These are phyloP conservation scores for Fusarium subtropicale DNA, from an alignment of 2,329 filamentous ascomycete species.

Conservation along the genomic window DNA sequence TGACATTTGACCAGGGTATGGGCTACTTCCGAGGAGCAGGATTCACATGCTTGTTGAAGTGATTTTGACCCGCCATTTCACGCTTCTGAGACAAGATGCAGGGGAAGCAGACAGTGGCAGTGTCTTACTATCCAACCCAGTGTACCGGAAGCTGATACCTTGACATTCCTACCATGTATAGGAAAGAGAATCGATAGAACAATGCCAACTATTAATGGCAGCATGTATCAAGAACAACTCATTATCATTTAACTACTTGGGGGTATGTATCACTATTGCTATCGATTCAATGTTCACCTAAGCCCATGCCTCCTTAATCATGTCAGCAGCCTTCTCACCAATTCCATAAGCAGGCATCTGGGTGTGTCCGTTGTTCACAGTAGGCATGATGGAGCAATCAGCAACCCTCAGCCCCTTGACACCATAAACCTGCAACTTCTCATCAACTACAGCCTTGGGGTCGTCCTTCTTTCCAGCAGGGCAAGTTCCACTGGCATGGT, in stretches of 20 bases:
- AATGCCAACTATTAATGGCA: neutral
- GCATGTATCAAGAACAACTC: neutral
- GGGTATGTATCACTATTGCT: neutral
- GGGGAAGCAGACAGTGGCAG: neutral
- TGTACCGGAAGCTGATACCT: neutral
- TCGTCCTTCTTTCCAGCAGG: constrained; percentile 57
- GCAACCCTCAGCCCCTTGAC: constrained; percentile 65
- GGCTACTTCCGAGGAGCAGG: too few relatives aligned
- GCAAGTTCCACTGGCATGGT: constrained; percentile 48
- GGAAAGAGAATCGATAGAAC: neutral
- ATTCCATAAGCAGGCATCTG: constrained; percentile 70
- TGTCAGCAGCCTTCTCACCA: constrained; percentile 62
- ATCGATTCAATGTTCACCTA: neutral
- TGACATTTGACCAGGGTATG: constrained; percentile 11
- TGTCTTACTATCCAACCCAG: neutral
- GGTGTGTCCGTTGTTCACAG: constrained; percentile 60
- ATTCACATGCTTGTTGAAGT: neutral
- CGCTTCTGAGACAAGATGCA: neutral
- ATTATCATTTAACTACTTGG: neutral
- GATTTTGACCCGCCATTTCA: neutral
- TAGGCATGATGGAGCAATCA: constrained; percentile 65
- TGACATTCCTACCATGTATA: neutral
- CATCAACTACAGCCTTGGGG: constrained; percentile 64
- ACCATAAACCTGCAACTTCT: constrained; percentile 64
- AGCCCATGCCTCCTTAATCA: constrained; percentile 57